Base-by-base conservation (phyloP, 1,284 basidiomycete species). In the Wallemia mellicola region DNA sequence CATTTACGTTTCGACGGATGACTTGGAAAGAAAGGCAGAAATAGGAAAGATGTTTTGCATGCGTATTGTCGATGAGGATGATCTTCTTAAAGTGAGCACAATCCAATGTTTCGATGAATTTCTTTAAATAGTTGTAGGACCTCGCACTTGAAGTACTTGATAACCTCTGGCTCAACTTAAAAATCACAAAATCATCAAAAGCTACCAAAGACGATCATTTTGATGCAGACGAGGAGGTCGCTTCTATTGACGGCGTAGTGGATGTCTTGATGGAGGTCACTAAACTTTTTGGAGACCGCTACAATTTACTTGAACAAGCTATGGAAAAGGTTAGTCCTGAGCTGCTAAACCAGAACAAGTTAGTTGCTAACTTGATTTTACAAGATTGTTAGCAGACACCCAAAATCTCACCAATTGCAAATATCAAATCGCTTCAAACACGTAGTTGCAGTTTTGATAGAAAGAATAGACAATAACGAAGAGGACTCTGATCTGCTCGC, bases 21-120 rank as follows among this genome's bases (percentile, higher is more conserved):
- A 66, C 19, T 63, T 80, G 59, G 65, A 71, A 11, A 77, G 81
- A 28, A 78, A 79, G 25, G 76, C 83, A 57, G 86, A 94, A 64
- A 85, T 94, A 58, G 82, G 83, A 63, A 79, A 77, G 1, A 80
- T 80, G 59, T 77, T 98, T n/a, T 79, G 91, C 1, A 74, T 82
- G 24, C 78, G 87, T 25, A 81, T 88, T 72, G 69, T 82, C 54
- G 94, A 98, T 66, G 87, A 94, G 67, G 94, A 98, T 67, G 86
- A 89, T 59, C 78, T 79, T 0, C 82, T 98, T 64, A 89, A 85
- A 65, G 76, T n/a, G n/a, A n/a, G n/a, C n/a, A n/a, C n/a, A n/a
- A n/a, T n/a, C n/a, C n/a, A n/a, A n/a, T n/a, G n/a, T n/a, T n/a
- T n/a, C n/a, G n/a, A n/a, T n/a, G n/a, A n/a, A n/a, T n/a, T n/a